A percentile compares a stretch with the other conserved stretches of the same genome.
Evolutionary conservation across 108 stramenopile species (phyloP).

Genomic region (Nitzschia sp.): DNA sequence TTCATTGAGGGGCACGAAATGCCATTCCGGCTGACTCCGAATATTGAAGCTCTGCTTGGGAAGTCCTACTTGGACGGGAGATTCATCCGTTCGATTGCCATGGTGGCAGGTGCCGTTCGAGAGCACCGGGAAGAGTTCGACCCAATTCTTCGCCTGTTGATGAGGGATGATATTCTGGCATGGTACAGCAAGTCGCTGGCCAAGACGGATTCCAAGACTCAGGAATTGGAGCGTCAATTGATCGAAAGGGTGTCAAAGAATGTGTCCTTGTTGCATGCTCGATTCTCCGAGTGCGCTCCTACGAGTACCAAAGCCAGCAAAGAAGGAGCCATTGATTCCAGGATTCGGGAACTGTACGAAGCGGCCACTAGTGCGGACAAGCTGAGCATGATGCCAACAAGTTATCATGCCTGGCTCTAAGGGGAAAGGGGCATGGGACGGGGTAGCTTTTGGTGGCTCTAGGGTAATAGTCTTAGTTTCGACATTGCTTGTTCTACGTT

Average conservation of each 20-base stretch:
- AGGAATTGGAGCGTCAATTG: conserved; percentile 81
- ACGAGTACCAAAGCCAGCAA: conserved; percentile 12
- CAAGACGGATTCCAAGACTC: conserved; percentile 74
- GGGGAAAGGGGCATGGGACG: background rate
- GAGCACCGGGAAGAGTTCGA: conserved; percentile 60
- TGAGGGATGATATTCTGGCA: conserved; percentile 84
- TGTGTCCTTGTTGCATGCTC: conserved; percentile 55
- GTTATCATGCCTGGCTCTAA: conserved; percentile 76
- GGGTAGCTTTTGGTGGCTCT: background rate
- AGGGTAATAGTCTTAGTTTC: background rate
- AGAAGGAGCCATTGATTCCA: conserved; percentile 57
- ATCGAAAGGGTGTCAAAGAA: conserved; percentile 76
- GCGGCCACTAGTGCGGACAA: conserved; percentile 61
- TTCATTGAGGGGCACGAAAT: conserved; percentile 63
- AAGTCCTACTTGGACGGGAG: conserved; percentile 64
- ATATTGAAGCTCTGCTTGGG: conserved; percentile 65
- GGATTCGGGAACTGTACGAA: conserved; percentile 59
- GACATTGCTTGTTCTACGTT: background rate
- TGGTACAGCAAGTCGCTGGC: conserved; percentile 85
- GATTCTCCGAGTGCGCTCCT: conserved; percentile 65
- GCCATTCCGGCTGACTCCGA: conserved; percentile 86
- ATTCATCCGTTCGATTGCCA: conserved; percentile 67
- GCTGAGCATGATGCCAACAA: conserved; percentile 66
- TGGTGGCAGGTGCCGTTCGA: conserved; percentile 59
- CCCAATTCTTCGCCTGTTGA: conserved; percentile 65